Evolutionary conservation across 768 basidiomycete genomes (phyloP).

Genomic region (Leccinum longicurvipes): DNA sequence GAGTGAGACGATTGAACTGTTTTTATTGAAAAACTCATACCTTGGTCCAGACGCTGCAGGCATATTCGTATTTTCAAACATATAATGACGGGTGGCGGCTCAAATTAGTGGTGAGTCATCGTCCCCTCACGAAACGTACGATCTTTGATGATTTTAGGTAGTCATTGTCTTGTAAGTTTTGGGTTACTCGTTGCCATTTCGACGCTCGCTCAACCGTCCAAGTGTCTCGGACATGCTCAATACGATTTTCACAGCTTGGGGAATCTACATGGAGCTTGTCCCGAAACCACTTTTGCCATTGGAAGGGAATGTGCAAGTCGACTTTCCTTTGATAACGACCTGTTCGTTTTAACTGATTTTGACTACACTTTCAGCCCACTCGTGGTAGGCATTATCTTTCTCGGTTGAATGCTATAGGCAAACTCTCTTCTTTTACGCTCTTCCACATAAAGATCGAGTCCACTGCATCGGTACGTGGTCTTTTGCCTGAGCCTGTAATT

Average conservation of each 20-base stretch:
- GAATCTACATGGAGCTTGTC: slow-evolving; percentile 6
- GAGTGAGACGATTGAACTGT: background rate
- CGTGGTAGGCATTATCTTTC: slow-evolving; percentile 4
- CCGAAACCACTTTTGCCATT: slow-evolving; percentile 1
- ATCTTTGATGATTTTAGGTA: background rate
- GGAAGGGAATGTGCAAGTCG: slow-evolving; percentile 5
- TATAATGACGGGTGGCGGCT: slow-evolving; percentile 1
- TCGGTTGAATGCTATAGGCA: background rate
- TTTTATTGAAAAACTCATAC: background rate
- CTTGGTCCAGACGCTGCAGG: slow-evolving; percentile 7
- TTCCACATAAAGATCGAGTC: slow-evolving; percentile 11
- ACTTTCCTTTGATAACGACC: background rate
- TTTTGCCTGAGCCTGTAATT: background rate
- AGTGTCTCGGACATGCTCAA: slow-evolving; percentile 16
- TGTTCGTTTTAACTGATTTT: background rate
- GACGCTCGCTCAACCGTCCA: background rate
- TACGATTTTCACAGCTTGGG: slow-evolving; percentile 9
- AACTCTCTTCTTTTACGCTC: background rate
- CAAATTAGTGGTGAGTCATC: slow-evolving; percentile 8
- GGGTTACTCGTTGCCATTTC: background rate
- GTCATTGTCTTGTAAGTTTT: slow-evolving; percentile 4
- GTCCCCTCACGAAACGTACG: background rate
- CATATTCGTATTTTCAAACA: slow-evolving; percentile 7
- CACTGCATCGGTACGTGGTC: slow-evolving; percentile 11
- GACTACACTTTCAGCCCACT: slow-evolving; percentile 4